Evolutionary conservation across 2,329 filamentous ascomycete species (phyloP), one percentile per base, ranked within the genome.

Genomic region (Fusarium anthophilum): DNA sequence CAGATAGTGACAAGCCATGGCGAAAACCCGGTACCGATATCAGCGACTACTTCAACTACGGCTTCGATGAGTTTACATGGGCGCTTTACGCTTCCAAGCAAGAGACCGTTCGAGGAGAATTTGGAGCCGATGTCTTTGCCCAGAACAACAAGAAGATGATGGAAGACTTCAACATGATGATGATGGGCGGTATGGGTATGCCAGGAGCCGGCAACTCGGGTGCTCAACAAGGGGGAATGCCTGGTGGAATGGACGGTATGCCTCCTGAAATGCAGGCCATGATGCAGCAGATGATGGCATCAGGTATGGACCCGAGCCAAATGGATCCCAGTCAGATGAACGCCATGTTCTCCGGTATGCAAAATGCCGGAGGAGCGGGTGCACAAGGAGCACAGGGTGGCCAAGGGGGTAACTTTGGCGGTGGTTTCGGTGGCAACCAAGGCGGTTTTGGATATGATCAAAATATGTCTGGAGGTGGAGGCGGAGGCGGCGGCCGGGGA

Each of bases 61-160:
- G 96, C 66, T 98, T 98, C 80, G 96, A 98, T 84, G 96, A 98
- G 83, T 98, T 98, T 83, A 98, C 95, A 2, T 99, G 96, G 96
- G 93, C 95, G 11, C 90, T 95, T 61, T 99, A 99, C 82, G 95
- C 95, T 38, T 87, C 94, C 68, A 97, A 97, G 80, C 96, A 98
- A 82, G 91, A 96, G 75, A 87, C 87, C 30, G 87, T 98, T 78
- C 90, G 93, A 24, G 90, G 90, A 74, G 94, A 96, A 76, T 94
- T 94, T 76, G 90, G 90, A 65, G 90, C 92, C 54, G 90, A 92
- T 48, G 86, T 87, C 48, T 87, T 92, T 59, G 88, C 89, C 26
- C 85, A 86, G 61, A 91, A 88, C 74, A 90, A 90, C 76, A 95
- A 97, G 84, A 98, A 96, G 86, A 93, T 92, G 89, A 89, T 92